A percentile compares a stretch with the other conserved stretches of the same genome.
These are phyloP conservation scores for Phanerodontia chrysosporium DNA, from an alignment of 768 basidiomycete genomes.

Conservation along the genomic window DNA sequence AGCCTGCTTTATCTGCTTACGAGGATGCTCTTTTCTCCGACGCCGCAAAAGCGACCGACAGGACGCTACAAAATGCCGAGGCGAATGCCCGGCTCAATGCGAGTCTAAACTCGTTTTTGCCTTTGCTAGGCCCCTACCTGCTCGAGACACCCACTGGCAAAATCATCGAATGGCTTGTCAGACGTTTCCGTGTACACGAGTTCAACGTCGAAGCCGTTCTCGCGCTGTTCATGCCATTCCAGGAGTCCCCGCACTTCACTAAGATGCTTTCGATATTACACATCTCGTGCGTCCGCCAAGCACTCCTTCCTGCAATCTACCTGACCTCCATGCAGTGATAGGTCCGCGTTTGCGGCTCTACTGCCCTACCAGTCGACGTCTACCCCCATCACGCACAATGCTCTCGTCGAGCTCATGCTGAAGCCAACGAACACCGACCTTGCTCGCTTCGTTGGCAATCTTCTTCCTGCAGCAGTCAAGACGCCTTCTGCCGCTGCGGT, in stretches of 20 bases:
- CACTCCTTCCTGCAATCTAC: not conserved
- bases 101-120: slow-evolving; percentile 57
- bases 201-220: slow-evolving; percentile 83
- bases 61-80: slow-evolving; percentile 68
- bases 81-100: slow-evolving; percentile 61
- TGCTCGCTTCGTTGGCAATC: slow-evolving; percentile 62
- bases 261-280: slow-evolving; percentile 89
- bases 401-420: slow-evolving; percentile 76
- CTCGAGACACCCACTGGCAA: slow-evolving; percentile 78
- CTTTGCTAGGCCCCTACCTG: slow-evolving; percentile 74
- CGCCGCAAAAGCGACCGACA: slow-evolving; percentile 65
- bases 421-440: slow-evolving; percentile 52
- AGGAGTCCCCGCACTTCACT: slow-evolving; percentile 90
- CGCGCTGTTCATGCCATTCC: slow-evolving; percentile 86
- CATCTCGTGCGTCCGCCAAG: slow-evolving; percentile 49
- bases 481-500: slow-evolving; percentile 21
- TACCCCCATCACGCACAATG: slow-evolving; percentile 65
- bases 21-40: slow-evolving; percentile 81
- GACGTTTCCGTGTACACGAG: slow-evolving; percentile 89
- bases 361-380: slow-evolving; percentile 73
- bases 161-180: slow-evolving; percentile 91
- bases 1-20: slow-evolving; percentile 51
- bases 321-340: slow-evolving; percentile 38
- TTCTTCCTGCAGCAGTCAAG: slow-evolving; percentile 60
- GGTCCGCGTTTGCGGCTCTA: slow-evolving; percentile 65